Evolutionary conservation across 148 eudicot species (phyloP), one percentile per base, ranked within the genome.

Genomic region (Polygonum maritimum): DNA sequence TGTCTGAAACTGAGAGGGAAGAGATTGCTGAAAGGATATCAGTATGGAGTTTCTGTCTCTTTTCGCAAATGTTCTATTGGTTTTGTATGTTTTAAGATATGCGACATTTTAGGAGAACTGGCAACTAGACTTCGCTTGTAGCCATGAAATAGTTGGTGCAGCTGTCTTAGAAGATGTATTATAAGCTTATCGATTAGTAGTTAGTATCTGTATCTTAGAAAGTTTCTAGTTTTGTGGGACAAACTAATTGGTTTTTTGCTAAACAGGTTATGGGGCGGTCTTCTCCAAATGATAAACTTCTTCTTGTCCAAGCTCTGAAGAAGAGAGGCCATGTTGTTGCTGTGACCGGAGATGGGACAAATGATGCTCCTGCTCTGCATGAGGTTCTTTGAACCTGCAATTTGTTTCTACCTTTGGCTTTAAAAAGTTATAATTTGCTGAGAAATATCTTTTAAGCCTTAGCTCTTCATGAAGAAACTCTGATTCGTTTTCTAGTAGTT

Each of bases 311-410:
- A 92, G 92, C 98, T 80, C 79, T 94, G 80, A 92, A 93, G 84
- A 92, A 86, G 85, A 83, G 36, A 26, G 97, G 94, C 40, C 96
- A 95, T 82, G 96, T 95, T 79, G 97, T 95, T 81, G 98, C 97
- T 72, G 98, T 95, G 40, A 95, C 98, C 58, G 98, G 98, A 78
- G 97, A 95, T 86, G 97, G 98, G 33, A 92, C 96, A 78, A 95
- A 95, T 84, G 98, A 95, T 84, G 98, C 97, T 77, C 98, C 98
- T 78, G 98, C 98, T 63, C 82, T 95, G 60, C 92, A 92, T 67
- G 98, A 95, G 96, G 98, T 94, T 65, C 79, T 80, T 75, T 63
- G 69, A 31, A 63, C 40, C 31, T 31, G 11, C 69, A 63, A 63
- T 63, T 63, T 31, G 31, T 2, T 62, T 67, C 5, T 5, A 15